A percentile compares a stretch with the other conserved stretches of the same genome.
Evolutionary conservation across 1,139 yeast species (phyloP).

Genomic region (Saccharomycopsis phalli): DNA sequence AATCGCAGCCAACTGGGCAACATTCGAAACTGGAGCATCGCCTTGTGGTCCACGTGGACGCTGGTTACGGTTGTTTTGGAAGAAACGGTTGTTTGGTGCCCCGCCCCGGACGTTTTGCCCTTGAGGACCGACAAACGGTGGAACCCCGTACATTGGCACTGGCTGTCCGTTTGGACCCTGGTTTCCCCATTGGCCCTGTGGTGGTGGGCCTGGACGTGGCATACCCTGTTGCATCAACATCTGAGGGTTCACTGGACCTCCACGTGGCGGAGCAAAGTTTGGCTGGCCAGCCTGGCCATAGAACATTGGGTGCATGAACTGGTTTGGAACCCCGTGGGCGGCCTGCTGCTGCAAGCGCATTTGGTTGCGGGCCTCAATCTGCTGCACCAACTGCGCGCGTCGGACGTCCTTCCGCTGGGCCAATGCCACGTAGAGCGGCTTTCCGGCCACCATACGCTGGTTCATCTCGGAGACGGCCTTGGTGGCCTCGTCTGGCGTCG

Average conservation of each 20-base stretch:
- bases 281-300: constrained; percentile 67
- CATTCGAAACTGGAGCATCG: constrained; percentile 29
- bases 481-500: constrained; percentile 97
- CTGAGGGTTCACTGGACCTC: constrained; percentile 84
- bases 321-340: constrained; percentile 86
- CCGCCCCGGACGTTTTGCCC: constrained; percentile 34
- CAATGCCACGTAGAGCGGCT: constrained; percentile 96
- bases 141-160: constrained; percentile 71
- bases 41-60: constrained; percentile 12
- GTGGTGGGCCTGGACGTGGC: constrained; percentile 61
- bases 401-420: constrained; percentile 99
- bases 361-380: constrained; percentile 96
- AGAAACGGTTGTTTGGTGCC: constrained; percentile 21
- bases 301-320: constrained; percentile 92
- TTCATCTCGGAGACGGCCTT: constrained; percentile 98
- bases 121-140: constrained; percentile 54
- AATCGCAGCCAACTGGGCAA: constrained; percentile 33
- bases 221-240: constrained; percentile 56
- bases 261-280: constrained; percentile 67
- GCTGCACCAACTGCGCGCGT: constrained; percentile 95
- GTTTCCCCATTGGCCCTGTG: constrained; percentile 64
- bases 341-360: constrained; percentile 93
- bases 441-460: constrained; percentile 91
- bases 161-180: constrained; percentile 78
- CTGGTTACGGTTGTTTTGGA: constrained; percentile 12